These are phyloP conservation scores for Geum urbanum DNA, from an alignment of 306 rosid genomes.

Conservation along the genomic window DNA sequence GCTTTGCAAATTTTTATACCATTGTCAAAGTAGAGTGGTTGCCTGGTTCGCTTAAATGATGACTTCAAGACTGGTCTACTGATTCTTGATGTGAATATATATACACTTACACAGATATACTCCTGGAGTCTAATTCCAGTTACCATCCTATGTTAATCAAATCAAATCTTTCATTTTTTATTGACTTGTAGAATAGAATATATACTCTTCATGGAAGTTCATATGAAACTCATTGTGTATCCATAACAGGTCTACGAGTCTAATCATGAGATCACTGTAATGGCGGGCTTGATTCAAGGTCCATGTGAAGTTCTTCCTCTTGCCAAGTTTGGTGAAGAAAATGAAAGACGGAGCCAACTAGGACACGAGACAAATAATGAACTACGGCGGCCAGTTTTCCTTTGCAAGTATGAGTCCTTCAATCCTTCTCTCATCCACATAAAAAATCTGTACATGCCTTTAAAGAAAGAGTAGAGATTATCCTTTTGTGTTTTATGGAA, in stretches of 20 bases:
- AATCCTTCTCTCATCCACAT: neutral
- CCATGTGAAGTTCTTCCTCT: constrained; percentile 79
- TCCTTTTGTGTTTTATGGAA: neutral
- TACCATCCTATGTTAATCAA: neutral
- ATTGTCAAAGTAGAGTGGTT: constrained; percentile 2
- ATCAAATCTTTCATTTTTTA: neutral
- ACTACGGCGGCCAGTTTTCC: constrained; percentile 52
- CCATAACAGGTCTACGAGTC: constrained; percentile 73
- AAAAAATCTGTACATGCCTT: neutral
- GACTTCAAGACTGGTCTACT: neutral
- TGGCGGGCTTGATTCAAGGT: constrained; percentile 67
- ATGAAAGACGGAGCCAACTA: constrained; percentile 48
- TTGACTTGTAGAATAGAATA: neutral
- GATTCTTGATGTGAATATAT: neutral
- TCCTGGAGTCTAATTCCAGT: neutral
- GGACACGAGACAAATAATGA: constrained; percentile 37
- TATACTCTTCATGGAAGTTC: constrained; percentile 5
- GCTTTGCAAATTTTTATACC: neutral
- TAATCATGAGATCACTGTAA: constrained; percentile 55
- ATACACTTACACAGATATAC: neutral
- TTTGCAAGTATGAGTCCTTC: constrained; percentile 71
- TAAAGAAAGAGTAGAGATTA: neutral
- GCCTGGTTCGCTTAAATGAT: neutral
- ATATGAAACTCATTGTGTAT: constrained; percentile 14
- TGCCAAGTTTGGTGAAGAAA: constrained; percentile 64